Percentiles rank a stretch among this genome's conserved stretches.
These are phyloP conservation scores for Vittaforma corneae DNA, from an alignment of 371 early-diverging fungal genomes.

Conservation along the genomic window DNA sequence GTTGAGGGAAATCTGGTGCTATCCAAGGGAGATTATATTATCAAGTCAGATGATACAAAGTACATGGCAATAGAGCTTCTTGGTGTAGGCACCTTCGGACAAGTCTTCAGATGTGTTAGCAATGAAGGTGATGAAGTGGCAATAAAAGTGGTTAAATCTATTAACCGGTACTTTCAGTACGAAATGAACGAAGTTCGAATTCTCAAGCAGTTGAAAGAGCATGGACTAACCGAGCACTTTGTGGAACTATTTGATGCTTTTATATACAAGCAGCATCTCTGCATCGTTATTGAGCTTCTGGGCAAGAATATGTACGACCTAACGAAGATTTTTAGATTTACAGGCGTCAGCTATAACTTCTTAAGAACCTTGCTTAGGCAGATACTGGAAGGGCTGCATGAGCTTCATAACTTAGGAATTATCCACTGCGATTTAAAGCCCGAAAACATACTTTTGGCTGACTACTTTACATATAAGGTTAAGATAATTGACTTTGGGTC, in stretches of 20 bases:
- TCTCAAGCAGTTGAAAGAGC: conserved; percentile 30
- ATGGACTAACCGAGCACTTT: conserved; percentile 28
- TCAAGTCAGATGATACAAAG: conserved; percentile 5
- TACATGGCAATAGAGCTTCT: conserved; percentile 55
- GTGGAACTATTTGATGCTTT: conserved; percentile 69
- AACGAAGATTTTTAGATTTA: conserved; percentile 73
- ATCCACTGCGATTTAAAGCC: conserved; percentile 96
- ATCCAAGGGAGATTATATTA: conserved; percentile 25
- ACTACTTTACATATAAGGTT: conserved; percentile 64
- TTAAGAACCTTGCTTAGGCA: conserved; percentile 72
- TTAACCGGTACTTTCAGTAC: conserved; percentile 74
- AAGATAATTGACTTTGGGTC: conserved; percentile 95
- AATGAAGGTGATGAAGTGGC: conserved; percentile 73
- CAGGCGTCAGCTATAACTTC: conserved; percentile 69
- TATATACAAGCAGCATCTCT: conserved; percentile 74
- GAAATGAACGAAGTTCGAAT: conserved; percentile 71
- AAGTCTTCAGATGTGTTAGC: conserved; percentile 81
- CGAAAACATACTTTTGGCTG: conserved; percentile 75
- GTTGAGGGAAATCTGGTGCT: conserved; percentile 35
- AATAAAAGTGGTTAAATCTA: conserved; percentile 86
- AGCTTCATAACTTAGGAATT: conserved; percentile 68
- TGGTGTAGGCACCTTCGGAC: conserved; percentile 92
- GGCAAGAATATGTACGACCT: conserved; percentile 81
- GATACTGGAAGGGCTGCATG: conserved; percentile 70
- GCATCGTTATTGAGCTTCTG: conserved; percentile 80